phyloP scores from a whole-genome alignment of 805 yeast species.

The Starmera pachycereana region DNA sequence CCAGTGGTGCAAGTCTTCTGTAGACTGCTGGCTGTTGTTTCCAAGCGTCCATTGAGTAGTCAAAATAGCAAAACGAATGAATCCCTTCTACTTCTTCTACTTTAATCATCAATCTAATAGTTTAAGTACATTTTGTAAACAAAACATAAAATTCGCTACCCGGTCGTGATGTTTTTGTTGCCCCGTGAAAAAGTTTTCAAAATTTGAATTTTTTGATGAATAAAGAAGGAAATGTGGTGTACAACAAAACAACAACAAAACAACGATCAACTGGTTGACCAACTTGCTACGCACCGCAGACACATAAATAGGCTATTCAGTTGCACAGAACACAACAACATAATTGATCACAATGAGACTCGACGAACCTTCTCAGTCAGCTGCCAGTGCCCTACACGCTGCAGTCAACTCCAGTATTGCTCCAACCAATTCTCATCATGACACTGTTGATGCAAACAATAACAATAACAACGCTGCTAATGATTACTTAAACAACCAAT shows the following conservation, averaged over 20 bases:
- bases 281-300: not conserved
- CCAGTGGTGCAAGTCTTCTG: not conserved
- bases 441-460: conserved; percentile 14
- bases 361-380: conserved; percentile 1
- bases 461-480: conserved; percentile 5
- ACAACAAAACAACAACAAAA: conserved; percentile 6
- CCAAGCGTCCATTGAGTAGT: too few species aligned
- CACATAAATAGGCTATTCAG: not conserved
- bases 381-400: conserved; percentile 17
- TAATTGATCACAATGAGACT: conserved; percentile 7
- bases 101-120: too few species aligned
- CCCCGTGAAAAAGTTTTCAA: too few species aligned
- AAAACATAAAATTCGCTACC: too few species aligned
- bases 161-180: too few species aligned
- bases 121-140: too few species aligned
- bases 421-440: conserved; percentile 6
- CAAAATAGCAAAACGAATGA: too few species aligned
- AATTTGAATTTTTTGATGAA: too few species aligned
- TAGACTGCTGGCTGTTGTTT: too few species aligned
- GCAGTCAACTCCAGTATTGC: conserved; percentile 7
- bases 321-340: conserved; percentile 11
- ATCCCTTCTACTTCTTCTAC: too few species aligned
- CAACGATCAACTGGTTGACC: conserved; percentile 3
- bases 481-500: conserved; percentile 10
- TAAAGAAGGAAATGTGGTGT: too few species aligned